phyloP scores from a whole-genome alignment of 2,329 filamentous ascomycete genomes.

The Paecilomyces dactylethromorphus region DNA sequence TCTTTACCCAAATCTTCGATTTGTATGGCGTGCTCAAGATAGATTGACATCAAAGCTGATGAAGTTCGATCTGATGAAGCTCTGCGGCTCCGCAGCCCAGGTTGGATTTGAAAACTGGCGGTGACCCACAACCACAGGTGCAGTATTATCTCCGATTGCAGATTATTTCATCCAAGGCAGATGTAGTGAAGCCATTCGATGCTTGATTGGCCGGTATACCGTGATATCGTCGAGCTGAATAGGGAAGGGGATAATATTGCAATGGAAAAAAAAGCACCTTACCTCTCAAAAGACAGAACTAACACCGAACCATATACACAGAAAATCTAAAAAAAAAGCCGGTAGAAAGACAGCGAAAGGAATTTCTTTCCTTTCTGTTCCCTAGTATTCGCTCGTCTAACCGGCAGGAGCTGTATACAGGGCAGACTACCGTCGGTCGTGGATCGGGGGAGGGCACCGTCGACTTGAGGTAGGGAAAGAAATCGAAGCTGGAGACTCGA shows the following conservation, averaged over 20 bases:
- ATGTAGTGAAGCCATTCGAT: background rate
- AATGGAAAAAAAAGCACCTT: background rate
- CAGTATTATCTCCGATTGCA: background rate
- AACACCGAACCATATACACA: background rate
- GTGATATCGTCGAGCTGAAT: background rate
- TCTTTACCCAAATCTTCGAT: background rate
- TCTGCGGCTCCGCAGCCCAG: background rate
- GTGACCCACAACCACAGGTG: background rate
- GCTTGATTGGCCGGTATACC: background rate
- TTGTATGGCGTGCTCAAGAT: background rate
- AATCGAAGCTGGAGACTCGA: constrained; percentile 27
- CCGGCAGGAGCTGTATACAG: constrained; percentile 29
- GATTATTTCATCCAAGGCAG: background rate
- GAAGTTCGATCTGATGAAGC: background rate
- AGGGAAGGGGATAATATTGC: background rate
- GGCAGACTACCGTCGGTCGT: constrained; percentile 6
- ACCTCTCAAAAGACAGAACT: background rate
- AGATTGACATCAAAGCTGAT: background rate
- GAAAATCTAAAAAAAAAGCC: background rate
- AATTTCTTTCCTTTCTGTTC: background rate
- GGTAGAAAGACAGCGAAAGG: background rate
- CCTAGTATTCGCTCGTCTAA: constrained; percentile 22
- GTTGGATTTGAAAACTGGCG: background rate
- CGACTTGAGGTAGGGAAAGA: constrained; percentile 23
- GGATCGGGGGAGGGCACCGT: constrained; percentile 21